Percentiles rank a stretch among this genome's conserved stretches.
Conservation (phyloP, 257 asterid species). For the Salvia splendens region DNA sequence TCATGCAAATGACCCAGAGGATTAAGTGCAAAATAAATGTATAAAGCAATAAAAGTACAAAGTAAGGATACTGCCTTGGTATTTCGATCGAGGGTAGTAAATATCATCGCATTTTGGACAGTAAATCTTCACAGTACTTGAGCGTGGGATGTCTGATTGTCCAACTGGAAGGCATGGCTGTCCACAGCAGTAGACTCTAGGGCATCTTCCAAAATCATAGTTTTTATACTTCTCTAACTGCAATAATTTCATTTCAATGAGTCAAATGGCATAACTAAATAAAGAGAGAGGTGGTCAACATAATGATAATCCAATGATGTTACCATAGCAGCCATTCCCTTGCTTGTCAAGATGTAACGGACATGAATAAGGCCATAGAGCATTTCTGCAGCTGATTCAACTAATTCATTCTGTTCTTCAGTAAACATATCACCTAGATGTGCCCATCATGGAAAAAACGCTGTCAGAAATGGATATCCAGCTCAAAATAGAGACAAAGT, state of each 20-base stretch:
- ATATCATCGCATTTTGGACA: constrained; percentile 96
- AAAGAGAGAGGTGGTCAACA: constrained; percentile 17
- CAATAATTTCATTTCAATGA: constrained; percentile 21
- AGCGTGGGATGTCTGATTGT: constrained; percentile 88
- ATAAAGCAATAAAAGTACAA: constrained; percentile 25
- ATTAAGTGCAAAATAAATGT: constrained; percentile 25
- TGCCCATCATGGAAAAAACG: constrained; percentile 29
- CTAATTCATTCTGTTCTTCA: constrained; percentile 93
- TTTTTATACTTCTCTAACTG: constrained; percentile 95
- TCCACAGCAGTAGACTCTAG: constrained; percentile 92
- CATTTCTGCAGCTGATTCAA: constrained; percentile 99
- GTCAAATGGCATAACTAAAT: constrained; percentile 19
- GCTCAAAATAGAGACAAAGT: background rate
- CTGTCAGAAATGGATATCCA: constrained; percentile 20
- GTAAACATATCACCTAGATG: constrained; percentile 80
- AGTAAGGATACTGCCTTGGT: constrained; percentile 98
- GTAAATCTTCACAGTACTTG: constrained; percentile 88
- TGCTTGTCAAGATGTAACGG: constrained; percentile 86
- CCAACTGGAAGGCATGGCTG: constrained; percentile 99
- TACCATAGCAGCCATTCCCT: constrained; percentile 99
- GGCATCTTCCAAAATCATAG: constrained; percentile 96
- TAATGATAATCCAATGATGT: constrained; percentile 28
- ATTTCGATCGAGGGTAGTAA: constrained; percentile 93
- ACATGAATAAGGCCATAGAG: constrained; percentile 91
- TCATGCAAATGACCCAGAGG: constrained; percentile 21